These are phyloP conservation scores for Hirschioporus abietinus DNA, from an alignment of 768 basidiomycete species.

Conservation along the genomic window DNA sequence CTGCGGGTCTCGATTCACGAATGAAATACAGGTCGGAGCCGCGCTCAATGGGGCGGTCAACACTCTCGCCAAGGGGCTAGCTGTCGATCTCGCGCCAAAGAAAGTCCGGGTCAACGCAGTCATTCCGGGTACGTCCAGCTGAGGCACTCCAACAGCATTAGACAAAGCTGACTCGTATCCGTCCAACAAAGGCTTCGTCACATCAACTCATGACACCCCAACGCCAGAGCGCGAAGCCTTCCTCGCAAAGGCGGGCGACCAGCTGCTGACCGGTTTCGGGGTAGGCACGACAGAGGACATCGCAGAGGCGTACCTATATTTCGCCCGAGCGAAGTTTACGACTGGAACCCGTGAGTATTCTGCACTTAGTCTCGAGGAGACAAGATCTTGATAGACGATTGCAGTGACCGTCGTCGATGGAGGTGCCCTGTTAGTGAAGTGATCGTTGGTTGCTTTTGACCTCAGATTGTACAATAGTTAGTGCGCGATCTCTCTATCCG, in stretches of 20 bases:
- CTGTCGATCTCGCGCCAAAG: conserved; percentile 5
- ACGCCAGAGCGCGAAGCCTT: background rate
- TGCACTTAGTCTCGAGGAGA: too few relatives aligned
- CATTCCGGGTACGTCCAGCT: background rate
- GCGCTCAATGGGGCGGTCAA: conserved; percentile 6
- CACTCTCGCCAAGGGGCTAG: conserved; percentile 5
- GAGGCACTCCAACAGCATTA: background rate
- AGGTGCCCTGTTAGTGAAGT: background rate
- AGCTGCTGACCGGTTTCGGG: conserved; percentile 1
- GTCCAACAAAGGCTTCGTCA: background rate
- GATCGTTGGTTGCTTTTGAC: background rate
- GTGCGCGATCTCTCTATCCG: too few relatives aligned
- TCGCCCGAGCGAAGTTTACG: conserved; percentile 4
- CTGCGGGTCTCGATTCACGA: background rate
- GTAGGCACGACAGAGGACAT: conserved; percentile 8
- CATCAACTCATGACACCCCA: background rate
- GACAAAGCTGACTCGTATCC: too few relatives aligned
- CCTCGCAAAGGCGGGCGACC: background rate
- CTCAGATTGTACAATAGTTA: too few relatives aligned
- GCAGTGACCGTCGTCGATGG: conserved; percentile 4
- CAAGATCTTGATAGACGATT: background rate
- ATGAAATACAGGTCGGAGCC: conserved; percentile 1
- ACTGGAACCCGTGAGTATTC: conserved; percentile 1
- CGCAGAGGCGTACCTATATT: conserved; percentile 6
- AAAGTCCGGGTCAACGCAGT: conserved; percentile 4